phyloP scores from a whole-genome alignment of 768 basidiomycete genomes.

The Daedaleopsis sinensis region DNA sequence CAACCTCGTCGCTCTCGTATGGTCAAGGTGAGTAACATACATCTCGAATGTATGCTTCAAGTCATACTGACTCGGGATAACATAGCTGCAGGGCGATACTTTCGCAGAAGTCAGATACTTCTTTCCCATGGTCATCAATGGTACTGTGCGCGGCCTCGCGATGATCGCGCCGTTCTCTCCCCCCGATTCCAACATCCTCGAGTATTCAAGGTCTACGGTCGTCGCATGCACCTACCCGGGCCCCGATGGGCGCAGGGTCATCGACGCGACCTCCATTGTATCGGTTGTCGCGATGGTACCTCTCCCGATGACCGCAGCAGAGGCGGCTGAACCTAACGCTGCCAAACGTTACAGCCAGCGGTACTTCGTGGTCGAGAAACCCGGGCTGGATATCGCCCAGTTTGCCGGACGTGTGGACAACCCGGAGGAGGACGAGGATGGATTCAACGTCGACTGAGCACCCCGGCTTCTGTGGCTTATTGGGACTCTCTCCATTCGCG shows the following conservation, averaged over 20 bases:
- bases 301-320: not conserved
- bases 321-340: not conserved
- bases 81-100: not conserved
- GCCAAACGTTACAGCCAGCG: not conserved
- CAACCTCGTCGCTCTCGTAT: not conserved
- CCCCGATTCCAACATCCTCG: not conserved
- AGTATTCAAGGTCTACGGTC: not conserved
- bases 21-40: not conserved
- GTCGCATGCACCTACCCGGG: not conserved
- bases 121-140: not conserved
- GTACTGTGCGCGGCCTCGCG: not conserved
- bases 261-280: not conserved
- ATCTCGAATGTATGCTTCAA: too few relatives aligned
- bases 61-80: not conserved
- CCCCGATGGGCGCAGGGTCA: not conserved
- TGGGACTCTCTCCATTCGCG: too few relatives aligned
- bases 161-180: not conserved
- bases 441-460: not conserved
- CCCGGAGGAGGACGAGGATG: not conserved
- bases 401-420: not conserved
- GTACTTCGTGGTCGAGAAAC: conserved; percentile 9
- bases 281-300: conserved; percentile 19
- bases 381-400: not conserved
- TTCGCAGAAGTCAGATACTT: not conserved
- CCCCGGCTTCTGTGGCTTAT: too few relatives aligned